Evolutionary conservation across 2,329 filamentous ascomycete genomes (phyloP).

Genomic region (Fusarium avenaceum): DNA sequence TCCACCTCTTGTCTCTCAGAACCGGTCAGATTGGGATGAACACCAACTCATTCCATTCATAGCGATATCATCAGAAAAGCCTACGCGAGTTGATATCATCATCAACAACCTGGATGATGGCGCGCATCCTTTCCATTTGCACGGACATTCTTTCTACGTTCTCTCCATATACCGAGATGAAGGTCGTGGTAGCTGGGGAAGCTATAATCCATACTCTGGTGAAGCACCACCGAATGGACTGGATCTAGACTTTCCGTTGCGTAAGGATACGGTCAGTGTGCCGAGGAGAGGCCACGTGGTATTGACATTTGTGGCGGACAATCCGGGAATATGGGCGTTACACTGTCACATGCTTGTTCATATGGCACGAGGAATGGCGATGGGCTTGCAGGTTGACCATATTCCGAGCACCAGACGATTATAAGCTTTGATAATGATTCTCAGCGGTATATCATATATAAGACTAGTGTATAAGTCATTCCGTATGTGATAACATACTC

Average conservation of each 20-base stretch:
- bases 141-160: slow-evolving; percentile 12
- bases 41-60: slow-evolving; percentile 2
- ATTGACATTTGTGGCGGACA: neutral
- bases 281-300: slow-evolving; percentile 11
- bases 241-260: neutral
- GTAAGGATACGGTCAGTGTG: slow-evolving; percentile 2
- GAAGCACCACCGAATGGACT: neutral
- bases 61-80: rapidly evolving
- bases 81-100: neutral
- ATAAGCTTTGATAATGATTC: too few relatives aligned
- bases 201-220: neutral
- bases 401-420: too few relatives aligned
- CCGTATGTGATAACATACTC: too few relatives aligned
- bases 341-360: slow-evolving; percentile 30
- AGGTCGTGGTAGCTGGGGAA: slow-evolving; percentile 11
- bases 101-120: slow-evolving; percentile 11
- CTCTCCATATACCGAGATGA: neutral
- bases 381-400: neutral
- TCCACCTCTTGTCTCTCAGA: neutral
- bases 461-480: too few relatives aligned
- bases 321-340: slow-evolving; percentile 17
- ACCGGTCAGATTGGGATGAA: neutral
- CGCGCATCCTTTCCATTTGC: slow-evolving; percentile 12
- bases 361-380: slow-evolving; percentile 24
- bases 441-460: too few relatives aligned